These are phyloP conservation scores for Amanita rimosa DNA, from an alignment of 768 basidiomycete genomes.

Conservation along the genomic window DNA sequence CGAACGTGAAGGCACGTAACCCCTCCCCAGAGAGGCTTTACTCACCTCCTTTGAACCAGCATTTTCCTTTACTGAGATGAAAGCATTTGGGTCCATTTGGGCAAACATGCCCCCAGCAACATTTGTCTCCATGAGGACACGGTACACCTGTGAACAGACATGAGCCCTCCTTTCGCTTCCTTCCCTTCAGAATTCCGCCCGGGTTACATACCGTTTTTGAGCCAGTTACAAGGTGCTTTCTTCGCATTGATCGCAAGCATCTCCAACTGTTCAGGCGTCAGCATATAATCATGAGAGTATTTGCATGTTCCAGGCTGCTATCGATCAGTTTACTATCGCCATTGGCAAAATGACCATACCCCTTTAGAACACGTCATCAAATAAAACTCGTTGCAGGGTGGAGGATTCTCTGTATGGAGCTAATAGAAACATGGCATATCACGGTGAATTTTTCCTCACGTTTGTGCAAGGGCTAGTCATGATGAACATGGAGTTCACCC, in stretches of 20 bases:
- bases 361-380: constrained; percentile 77
- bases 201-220: constrained; percentile 62
- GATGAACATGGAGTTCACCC: constrained; percentile 7
- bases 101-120: constrained; percentile 80
- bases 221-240: constrained; percentile 78
- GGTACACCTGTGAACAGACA: constrained; percentile 42
- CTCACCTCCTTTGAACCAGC: constrained; percentile 77
- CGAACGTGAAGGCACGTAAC: not conserved
- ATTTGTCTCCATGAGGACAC: constrained; percentile 66
- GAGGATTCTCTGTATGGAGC: constrained; percentile 51
- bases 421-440: not conserved
- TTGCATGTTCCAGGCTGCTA: constrained; percentile 53
- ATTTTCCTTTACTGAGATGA: constrained; percentile 69
- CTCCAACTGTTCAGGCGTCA: constrained; percentile 61
- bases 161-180: not conserved
- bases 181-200: not conserved
- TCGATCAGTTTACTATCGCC: not conserved
- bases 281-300: constrained; percentile 72
- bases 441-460: constrained; percentile 32
- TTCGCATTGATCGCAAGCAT: constrained; percentile 68
- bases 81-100: constrained; percentile 68
- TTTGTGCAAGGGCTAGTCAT: constrained; percentile 59
- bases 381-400: constrained; percentile 80
- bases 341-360: constrained; percentile 21
- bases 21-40: not conserved